Base-by-base conservation (phyloP, 1,284 basidiomycete species). In the Sporisorium sorghi region DNA sequence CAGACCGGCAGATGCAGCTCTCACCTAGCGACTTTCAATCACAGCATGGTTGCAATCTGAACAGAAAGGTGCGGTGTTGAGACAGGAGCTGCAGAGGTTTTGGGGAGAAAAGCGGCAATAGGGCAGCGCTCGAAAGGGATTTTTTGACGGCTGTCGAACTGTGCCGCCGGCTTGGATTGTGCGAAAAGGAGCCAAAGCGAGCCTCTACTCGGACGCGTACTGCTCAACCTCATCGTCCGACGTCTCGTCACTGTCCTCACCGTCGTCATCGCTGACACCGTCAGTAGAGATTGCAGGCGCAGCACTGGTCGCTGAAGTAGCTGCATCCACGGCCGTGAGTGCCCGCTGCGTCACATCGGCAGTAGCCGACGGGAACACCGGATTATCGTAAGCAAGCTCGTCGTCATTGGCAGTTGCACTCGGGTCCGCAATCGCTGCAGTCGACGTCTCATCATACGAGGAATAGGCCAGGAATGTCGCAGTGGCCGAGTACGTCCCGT, bases 351-450 rank as follows among this genome's bases (percentile, higher is more conserved):
- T 24, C 15, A 43, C 50, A 21, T 21, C 51, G 10, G 35, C 43
- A 24, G 43, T 26, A 6, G 50, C 21, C 24, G 58, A 23, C 7
- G 61, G 61, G 21, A 58, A 64, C 28, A 64, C 50, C 3, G 54
- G 55, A 17, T 58, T 24, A 6, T 37, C 54, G 17, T 63, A 63
- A 28, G 60, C 53, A 39, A 48, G 53, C 42, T 63, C 53, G 26
- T 51, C 55, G 21, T 42, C 52, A 40, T 11, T 33, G 21, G 17
- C 28, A 17, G 26, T 39, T 19, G 43, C 42, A 17, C n/a, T 42
- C 15, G 50, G 24, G 12, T 21, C 35, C 50, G 9, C 14, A 14
- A 24, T 11, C 14, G 35, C 37, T 11, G 35, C 58, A 26, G 28
- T 30, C 6, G 30, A 21, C 15, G 47, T 12, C 19, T 23, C 12